Conservation (phyloP, 2,329 filamentous ascomycete species). For the Harringtonia aguacate region DNA sequence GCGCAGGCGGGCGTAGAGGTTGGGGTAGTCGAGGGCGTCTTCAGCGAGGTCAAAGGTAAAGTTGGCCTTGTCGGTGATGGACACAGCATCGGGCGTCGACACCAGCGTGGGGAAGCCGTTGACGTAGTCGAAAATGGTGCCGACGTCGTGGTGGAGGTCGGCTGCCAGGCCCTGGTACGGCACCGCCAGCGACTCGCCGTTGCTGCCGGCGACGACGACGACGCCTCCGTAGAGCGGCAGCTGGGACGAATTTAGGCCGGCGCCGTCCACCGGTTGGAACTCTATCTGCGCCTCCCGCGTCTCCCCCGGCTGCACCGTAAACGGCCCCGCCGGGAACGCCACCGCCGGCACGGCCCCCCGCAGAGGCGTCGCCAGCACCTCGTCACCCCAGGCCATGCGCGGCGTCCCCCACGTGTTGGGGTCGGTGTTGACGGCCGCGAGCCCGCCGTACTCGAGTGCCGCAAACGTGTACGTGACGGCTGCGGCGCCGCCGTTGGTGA, state of each 20-base stretch:
- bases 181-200: conserved; percentile 21
- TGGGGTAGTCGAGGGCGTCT: background rate
- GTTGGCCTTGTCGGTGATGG: background rate
- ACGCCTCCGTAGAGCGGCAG: conserved; percentile 21
- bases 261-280: conserved; percentile 14
- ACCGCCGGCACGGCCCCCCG: conserved; percentile 1
- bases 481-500: conserved; percentile 26
- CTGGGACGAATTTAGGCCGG: conserved; percentile 11
- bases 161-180: conserved; percentile 17
- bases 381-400: conserved; percentile 4
- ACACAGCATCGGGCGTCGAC: background rate
- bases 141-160: conserved; percentile 4
- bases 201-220: conserved; percentile 19
- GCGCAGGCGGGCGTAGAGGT: background rate
- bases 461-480: conserved; percentile 23
- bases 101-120: background rate
- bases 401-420: conserved; percentile 1
- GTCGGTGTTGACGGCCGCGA: conserved; percentile 18
- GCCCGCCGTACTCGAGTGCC: conserved; percentile 21
- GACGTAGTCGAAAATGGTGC: conserved; percentile 1
- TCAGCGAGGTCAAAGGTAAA: background rate
- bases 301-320: conserved; percentile 16
- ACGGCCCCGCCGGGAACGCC: conserved; percentile 7
- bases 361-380: conserved; percentile 8
- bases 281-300: conserved; percentile 15